These are phyloP conservation scores for Debaryomyces coudertii DNA, from an alignment of 1,139 yeast genomes.

Conservation along the genomic window DNA sequence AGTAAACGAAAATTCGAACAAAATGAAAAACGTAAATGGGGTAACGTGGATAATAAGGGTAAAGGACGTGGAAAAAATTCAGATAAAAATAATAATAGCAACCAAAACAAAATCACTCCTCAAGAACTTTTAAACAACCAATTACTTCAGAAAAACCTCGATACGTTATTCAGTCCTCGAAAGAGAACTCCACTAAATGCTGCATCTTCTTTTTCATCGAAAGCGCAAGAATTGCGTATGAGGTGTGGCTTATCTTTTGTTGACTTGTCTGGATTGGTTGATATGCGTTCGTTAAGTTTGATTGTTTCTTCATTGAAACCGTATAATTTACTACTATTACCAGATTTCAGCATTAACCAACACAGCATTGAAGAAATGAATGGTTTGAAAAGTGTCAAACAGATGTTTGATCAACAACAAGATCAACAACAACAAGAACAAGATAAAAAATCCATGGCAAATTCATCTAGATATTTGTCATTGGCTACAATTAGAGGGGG, in stretches of 20 bases:
- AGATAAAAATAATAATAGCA: slow-evolving; percentile 20
- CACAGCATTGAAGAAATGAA: slow-evolving; percentile 24
- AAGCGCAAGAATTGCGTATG: slow-evolving; percentile 45
- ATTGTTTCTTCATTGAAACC: slow-evolving; percentile 84
- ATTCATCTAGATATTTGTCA: slow-evolving; percentile 37
- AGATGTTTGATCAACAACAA: slow-evolving; percentile 38
- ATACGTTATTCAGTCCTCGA: slow-evolving; percentile 62
- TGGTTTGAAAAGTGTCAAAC: slow-evolving; percentile 33
- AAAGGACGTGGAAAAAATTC: slow-evolving; percentile 27
- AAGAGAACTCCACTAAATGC: slow-evolving; percentile 37
- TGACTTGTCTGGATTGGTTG: slow-evolving; percentile 85
- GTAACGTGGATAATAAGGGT: slow-evolving; percentile 20
- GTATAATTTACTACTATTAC: slow-evolving; percentile 62
- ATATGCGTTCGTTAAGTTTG: slow-evolving; percentile 77
- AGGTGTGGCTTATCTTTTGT: slow-evolving; percentile 77
- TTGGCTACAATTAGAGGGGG: slow-evolving; percentile 40
- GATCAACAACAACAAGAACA: slow-evolving; percentile 29
- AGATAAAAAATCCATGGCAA: slow-evolving; percentile 25
- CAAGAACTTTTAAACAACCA: slow-evolving; percentile 50
- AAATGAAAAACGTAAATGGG: slow-evolving; percentile 42
- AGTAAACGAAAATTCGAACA: slow-evolving; percentile 35
- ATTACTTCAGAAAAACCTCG: slow-evolving; percentile 50
- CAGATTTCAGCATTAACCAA: slow-evolving; percentile 42
- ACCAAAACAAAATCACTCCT: slow-evolving; percentile 42
- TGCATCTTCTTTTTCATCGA: slow-evolving; percentile 22